Base-by-base conservation (phyloP, 495 filamentous ascomycete species). In the Poronia punctata region DNA sequence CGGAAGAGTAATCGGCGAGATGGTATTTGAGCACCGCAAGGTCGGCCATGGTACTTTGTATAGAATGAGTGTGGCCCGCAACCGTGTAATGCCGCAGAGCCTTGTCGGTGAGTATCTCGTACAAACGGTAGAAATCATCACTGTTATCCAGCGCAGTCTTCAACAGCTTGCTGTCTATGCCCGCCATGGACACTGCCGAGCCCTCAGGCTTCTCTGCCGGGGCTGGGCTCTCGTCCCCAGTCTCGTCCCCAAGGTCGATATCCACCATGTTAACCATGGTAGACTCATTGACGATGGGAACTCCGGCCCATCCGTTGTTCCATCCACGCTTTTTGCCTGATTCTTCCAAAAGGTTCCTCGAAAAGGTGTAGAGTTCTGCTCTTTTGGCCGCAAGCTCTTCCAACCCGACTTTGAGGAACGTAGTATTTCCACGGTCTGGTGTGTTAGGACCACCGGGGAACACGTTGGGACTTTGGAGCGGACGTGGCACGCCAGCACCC, bases 331-430 rank as follows among this genome's bases (percentile, higher is more conserved):
- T 75, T 50, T 71, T 76, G 7, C 84, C 88, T 48, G 86, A 71
- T 38, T 76, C 73, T 49, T 89, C 83, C 4, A 96, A 69, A 10
- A 86, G 73, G 32, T 82, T 84, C 47, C 90, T 71, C 11, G 83
- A 86, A 21, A 97, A 60, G n/a, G 84, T 60, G 43, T 83, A 76
- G 5, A 98, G 67, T 49, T 94, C 85, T 16, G 83, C 90, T 58
- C 90, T 71, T 36, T 72, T 76, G 19, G 82, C 83, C 27, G 88
- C 85, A n/a, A 97, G 67, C 28, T 94, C 83, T 56, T 92, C 82
- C 7, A 86, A 66, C 0, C 88, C 88, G 7, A 76, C 68, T 51
- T 79, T 86, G 5, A 72, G 52, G 41, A 68, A 72, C 0, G 50
- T 38, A 1, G 67, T 40, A n/a, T 30, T 48, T 9, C 60, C 59